Evolutionary conservation across 2,329 filamentous ascomycete genomes (phyloP), one percentile per base, ranked within the genome.

Genomic region (Ophioceras dolichostomum): DNA sequence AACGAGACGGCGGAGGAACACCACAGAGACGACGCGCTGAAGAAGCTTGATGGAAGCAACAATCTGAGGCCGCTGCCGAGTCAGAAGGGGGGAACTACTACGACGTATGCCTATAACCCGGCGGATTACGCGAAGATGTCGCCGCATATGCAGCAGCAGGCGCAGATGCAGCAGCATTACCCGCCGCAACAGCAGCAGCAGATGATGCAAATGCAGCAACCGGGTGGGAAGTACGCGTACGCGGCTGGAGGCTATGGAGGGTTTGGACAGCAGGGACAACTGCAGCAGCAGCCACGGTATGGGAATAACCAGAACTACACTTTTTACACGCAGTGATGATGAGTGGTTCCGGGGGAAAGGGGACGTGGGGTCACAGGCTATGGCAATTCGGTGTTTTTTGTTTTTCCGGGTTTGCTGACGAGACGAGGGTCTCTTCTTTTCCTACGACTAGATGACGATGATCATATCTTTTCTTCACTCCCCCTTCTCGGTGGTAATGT

Each of bases 1-100:
- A 49, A 48, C 8, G 68, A 73, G 54, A 64, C 61, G 2, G 47
- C 42, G 0, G 67, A 69, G 44, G 67, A 70, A 49, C 50, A 68
- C 34, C 43, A 55, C 31, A 45, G 45, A 7, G 41, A 42, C 20
- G 47, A 55, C n/a, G 43, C 51, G 6, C 40, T 50, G 8, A 48
- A 43, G 36, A 47, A 46, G 40, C 45, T 49, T 2, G 51, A 52
- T 9, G 37, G 42, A 20, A 39, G 39, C 16, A 38, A 43, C 29
- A 29, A 18, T 10, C 16, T 34, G 6, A 18, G n/a, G 19, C 21
- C 16, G 2, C 47, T 45, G 2, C 33, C 40, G 30, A 39, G 42
- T n/a, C 41, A 43, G 10, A 41, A 46, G 16, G 47, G 43, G 19
- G 16, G 20, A 34, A 17, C 34, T 8, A 21, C 34, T 5, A 35